Percentiles rank a stretch among this genome's conserved stretches.
phyloP scores from a whole-genome alignment of 2,329 filamentous ascomycete genomes.

The Chrysosphaeria jannelii region DNA sequence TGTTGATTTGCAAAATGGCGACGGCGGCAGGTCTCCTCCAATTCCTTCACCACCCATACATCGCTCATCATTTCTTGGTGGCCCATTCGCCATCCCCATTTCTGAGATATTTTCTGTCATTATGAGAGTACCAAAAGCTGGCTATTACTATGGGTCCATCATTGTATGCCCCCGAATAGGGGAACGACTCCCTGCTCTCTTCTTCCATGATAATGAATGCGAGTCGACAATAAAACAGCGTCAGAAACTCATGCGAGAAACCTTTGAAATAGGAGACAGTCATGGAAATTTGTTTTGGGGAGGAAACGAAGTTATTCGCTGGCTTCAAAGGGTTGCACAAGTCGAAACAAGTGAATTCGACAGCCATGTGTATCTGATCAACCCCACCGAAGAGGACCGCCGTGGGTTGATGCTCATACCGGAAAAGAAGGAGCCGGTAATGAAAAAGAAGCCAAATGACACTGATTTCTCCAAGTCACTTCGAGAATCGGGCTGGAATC shows the following conservation, averaged over 20 bases:
- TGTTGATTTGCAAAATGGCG: constrained; percentile 44
- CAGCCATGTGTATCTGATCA: constrained; percentile 69
- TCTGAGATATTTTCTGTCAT: constrained; percentile 74
- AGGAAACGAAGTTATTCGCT: constrained; percentile 76
- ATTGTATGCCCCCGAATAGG: constrained; percentile 78
- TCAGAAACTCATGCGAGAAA: constrained; percentile 56
- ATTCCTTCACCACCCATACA: constrained; percentile 22
- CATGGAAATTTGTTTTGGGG: constrained; percentile 86
- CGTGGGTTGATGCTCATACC: constrained; percentile 27
- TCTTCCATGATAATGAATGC: constrained; percentile 94
- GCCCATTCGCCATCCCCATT: constrained; percentile 75
- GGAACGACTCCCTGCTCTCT: constrained; percentile 80
- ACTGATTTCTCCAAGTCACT: constrained; percentile 78
- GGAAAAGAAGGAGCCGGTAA: background rate
- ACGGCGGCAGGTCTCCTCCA: constrained; percentile 12
- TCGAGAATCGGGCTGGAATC: constrained; percentile 86
- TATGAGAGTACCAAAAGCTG: constrained; percentile 69
- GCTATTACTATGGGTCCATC: constrained; percentile 95
- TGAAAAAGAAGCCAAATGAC: constrained; percentile 45
- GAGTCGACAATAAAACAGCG: constrained; percentile 85
- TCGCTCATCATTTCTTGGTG: constrained; percentile 39
- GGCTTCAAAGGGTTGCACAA: constrained; percentile 58
- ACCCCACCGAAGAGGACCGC: constrained; percentile 53
- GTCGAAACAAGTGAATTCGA: constrained; percentile 68
- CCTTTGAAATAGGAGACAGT: constrained; percentile 71